These are phyloP conservation scores for Glycine latifolia DNA, from an alignment of 306 rosid genomes.

Conservation along the genomic window DNA sequence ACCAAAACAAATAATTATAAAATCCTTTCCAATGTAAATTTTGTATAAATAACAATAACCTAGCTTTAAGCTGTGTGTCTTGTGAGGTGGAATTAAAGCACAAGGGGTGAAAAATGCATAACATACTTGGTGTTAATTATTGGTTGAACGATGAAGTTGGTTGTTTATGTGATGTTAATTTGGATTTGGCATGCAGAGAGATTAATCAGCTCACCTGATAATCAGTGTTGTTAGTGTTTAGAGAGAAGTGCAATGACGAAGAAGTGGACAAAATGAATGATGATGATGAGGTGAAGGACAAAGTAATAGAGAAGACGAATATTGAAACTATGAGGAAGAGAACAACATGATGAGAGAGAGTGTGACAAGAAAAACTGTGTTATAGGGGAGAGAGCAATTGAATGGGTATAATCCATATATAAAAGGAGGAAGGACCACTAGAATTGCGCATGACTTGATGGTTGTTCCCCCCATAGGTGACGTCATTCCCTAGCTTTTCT, in stretches of 20 bases:
- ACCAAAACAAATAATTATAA: neutral
- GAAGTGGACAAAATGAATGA: conserved; percentile 38
- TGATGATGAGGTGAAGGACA: conserved; percentile 46
- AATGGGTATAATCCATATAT: conserved; percentile 47
- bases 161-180: neutral
- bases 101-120: neutral
- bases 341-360: conserved; percentile 37
- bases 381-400: conserved; percentile 43
- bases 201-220: conserved; percentile 27
- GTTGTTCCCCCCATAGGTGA: conserved; percentile 68
- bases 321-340: conserved; percentile 40
- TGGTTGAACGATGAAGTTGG: neutral
- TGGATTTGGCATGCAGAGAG: conserved; percentile 20
- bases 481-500: conserved; percentile 52
- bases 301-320: conserved; percentile 33
- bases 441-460: conserved; percentile 75
- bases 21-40: neutral
- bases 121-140: neutral
- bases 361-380: conserved; percentile 44
- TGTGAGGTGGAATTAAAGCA: neutral
- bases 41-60: neutral
- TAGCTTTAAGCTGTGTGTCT: neutral
- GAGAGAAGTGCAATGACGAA: conserved; percentile 27
- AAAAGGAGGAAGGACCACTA: conserved; percentile 67
- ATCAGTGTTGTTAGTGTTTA: conserved; percentile 1